Evolutionary conservation across 306 rosid species (phyloP), one percentile per base, ranked within the genome.

Genomic region (Biancaea sappan): DNA sequence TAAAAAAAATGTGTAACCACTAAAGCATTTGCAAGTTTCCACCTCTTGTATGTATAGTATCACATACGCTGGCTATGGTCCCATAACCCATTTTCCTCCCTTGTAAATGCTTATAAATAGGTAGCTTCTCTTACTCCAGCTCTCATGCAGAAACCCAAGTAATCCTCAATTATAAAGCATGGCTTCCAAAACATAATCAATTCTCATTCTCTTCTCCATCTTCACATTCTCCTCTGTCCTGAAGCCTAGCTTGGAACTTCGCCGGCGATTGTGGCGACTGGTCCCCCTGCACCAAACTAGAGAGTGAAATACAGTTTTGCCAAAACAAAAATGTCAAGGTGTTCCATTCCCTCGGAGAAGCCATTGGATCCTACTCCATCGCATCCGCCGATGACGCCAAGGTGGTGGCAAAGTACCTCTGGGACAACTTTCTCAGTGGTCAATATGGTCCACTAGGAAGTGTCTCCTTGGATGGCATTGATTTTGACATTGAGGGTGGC

Each of bases 291-390:
- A 1, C 66, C 29, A 3, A 69, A 35, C 32, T 69, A 4, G 76
- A 76, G n/a, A 0, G 58, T 2, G 82, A 73, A 13, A 83, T 77
- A 18, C 31, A 19, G 1, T 22, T 71, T 16, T 84, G 86, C 66
- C 81, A 87, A 43, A 31, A 13, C 19, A 18, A 11, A 11, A 41
- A 41, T 11, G 66, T 87, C 67, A 81, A 83, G 75, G 87, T 89
- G 51, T 65, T 89, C 10, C 87, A 87, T 63, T 84, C 95, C 18
- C 12, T 89, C 1, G 92, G 95, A 6, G 92, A 92, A 1, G 72
- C 37, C 0, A 0, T 1, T 0, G 74, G 81, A 7, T 35, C 61
- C 47, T 90, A 87, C 77, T 76, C 83, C 0, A 83, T 87, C 2
- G 22, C 75, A 13, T 80, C 88, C 0, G 22, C 76, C 2, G 37